These are phyloP conservation scores for Friedmanniomyces simplex DNA, from an alignment of 495 filamentous ascomycete species.

Conservation along the genomic window DNA sequence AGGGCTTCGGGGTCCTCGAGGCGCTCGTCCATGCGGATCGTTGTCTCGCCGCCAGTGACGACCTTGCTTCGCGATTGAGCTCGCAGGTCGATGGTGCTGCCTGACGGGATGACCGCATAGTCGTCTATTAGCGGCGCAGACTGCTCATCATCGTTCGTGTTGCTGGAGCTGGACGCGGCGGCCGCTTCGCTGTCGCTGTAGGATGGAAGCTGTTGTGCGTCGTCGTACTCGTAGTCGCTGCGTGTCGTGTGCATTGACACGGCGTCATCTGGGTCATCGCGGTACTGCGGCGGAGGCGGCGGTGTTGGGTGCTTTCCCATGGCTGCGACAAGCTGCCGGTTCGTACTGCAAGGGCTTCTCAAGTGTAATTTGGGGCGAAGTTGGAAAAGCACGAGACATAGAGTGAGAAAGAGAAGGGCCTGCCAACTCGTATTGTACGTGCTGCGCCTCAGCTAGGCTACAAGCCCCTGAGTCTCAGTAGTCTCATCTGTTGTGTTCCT, in stretches of 20 bases:
- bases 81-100: not conserved
- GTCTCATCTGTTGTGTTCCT: too few relatives aligned
- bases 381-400: too few relatives aligned
- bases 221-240: constrained; percentile 27
- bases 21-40: constrained; percentile 3
- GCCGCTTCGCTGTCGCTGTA: constrained; percentile 23
- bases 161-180: not conserved
- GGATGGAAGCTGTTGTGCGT: constrained; percentile 25
- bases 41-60: not conserved
- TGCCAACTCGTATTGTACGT: too few relatives aligned
- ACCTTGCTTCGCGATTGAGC: not conserved
- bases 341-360: too few relatives aligned
- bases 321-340: too few relatives aligned
- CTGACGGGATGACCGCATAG: not conserved
- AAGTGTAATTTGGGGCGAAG: too few relatives aligned
- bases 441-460: too few relatives aligned
- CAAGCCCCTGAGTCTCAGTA: too few relatives aligned
- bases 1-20: not conserved
- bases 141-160: not conserved
- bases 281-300: constrained; percentile 6
- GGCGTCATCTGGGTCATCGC: constrained; percentile 23
- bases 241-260: constrained; percentile 26
- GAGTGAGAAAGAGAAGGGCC: too few relatives aligned
- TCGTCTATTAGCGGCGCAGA: not conserved
- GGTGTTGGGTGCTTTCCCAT: not conserved